Conservation (phyloP, 2,329 filamentous ascomycete genomes). For the Hymenoscyphus albidus region DNA sequence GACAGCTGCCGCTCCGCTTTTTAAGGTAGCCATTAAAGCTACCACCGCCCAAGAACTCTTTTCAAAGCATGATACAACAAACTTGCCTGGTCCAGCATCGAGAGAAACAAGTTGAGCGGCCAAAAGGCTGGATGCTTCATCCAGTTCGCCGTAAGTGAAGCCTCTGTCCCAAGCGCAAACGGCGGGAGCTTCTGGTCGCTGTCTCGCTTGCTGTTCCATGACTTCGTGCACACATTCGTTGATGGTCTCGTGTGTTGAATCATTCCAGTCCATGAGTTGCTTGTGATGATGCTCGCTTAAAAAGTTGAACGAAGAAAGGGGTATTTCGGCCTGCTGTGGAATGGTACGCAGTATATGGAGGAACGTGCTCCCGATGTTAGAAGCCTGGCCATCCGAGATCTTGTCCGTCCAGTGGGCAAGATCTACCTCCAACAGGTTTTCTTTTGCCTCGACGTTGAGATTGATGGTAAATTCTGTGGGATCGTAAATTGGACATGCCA, state of each 20-base stretch:
- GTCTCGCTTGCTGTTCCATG: conserved; percentile 2
- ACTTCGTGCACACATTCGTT: conserved; percentile 12
- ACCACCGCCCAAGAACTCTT: conserved; percentile 29
- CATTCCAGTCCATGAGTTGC: conserved; percentile 12
- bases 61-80: conserved; percentile 29
- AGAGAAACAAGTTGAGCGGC: conserved; percentile 18
- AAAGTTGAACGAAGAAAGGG: conserved; percentile 8
- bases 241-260: background rate
- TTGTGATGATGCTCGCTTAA: conserved; percentile 9
- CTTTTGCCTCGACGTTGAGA: conserved; percentile 39
- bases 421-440: conserved; percentile 36
- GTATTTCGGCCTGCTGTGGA: conserved; percentile 4
- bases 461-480: conserved; percentile 41
- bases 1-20: conserved; percentile 28
- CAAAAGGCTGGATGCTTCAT: conserved; percentile 18
- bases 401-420: conserved; percentile 41
- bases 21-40: conserved; percentile 28
- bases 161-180: conserved; percentile 34
- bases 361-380: conserved; percentile 39
- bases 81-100: conserved; percentile 18
- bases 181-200: conserved; percentile 1
- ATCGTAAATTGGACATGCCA: conserved; percentile 36
- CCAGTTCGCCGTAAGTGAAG: conserved; percentile 19
- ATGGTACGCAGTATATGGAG: conserved; percentile 36
- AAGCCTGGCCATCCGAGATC: conserved; percentile 39